phyloP scores from a whole-genome alignment of 345 rosid species.

The Kernera saxatilis region DNA sequence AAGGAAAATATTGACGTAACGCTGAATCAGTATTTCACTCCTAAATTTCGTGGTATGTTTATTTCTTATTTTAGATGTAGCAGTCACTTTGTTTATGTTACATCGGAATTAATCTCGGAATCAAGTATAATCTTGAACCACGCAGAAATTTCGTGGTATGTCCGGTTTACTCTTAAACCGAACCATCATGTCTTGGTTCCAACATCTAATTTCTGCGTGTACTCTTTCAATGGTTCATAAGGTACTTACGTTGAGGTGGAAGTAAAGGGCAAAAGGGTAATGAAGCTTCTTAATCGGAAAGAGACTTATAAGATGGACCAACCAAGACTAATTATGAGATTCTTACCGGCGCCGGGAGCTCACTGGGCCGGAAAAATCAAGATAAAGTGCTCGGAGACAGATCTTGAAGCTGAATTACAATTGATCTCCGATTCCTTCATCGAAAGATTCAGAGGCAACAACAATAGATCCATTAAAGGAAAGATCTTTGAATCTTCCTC shows the following conservation, averaged over 20 bases:
- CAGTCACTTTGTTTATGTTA: neutral
- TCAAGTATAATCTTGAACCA: neutral
- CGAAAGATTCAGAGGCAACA: constrained; percentile 34
- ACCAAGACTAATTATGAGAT: constrained; percentile 50
- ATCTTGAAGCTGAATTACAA: constrained; percentile 63
- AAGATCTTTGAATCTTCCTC: constrained; percentile 49
- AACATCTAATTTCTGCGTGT: neutral
- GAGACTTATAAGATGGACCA: constrained; percentile 79
- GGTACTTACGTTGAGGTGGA: constrained; percentile 67
- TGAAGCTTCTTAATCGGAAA: constrained; percentile 47
- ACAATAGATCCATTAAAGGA: constrained; percentile 51
- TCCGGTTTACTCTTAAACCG: neutral
- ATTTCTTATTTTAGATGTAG: neutral
- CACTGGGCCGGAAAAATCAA: constrained; percentile 65
- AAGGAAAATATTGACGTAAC: constrained; percentile 49
- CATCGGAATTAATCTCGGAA: neutral
- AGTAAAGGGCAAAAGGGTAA: constrained; percentile 51
- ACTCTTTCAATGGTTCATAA: constrained; percentile 17
- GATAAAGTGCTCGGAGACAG: constrained; percentile 53
- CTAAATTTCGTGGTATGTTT: constrained; percentile 58
- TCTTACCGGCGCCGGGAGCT: constrained; percentile 50
- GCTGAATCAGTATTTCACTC: constrained; percentile 53
- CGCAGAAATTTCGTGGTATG: too few relatives aligned
- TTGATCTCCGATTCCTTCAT: constrained; percentile 43
- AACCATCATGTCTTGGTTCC: neutral